These are phyloP conservation scores for Rhynchospora pubera DNA, from an alignment of 176 grass and related monocot species.

Conservation along the genomic window DNA sequence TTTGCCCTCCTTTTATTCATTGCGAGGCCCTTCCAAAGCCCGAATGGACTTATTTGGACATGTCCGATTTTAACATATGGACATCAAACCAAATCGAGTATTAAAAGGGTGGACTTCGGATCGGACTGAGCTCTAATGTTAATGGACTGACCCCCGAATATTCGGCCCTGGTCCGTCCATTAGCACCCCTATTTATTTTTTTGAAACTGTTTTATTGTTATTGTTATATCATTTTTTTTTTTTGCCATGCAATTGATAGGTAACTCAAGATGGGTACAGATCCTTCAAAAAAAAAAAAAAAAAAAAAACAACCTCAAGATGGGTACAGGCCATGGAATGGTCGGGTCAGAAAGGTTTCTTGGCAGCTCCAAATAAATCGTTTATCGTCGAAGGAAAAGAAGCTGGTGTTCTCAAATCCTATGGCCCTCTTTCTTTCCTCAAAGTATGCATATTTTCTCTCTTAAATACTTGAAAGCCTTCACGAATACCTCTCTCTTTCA, in stretches of 20 bases:
- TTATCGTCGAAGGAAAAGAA: slow-evolving; percentile 48
- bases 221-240: not conserved
- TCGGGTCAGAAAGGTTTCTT: slow-evolving; percentile 76
- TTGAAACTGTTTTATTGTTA: too few relatives aligned
- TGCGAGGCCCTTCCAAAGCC: too few relatives aligned
- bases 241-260: slow-evolving; percentile 35
- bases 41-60: too few relatives aligned
- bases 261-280: slow-evolving; percentile 92
- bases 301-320: slow-evolving; percentile 91
- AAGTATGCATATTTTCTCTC: slow-evolving; percentile 31
- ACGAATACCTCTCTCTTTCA: not conserved
- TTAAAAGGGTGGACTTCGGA: too few relatives aligned
- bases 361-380: slow-evolving; percentile 30
- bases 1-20: too few relatives aligned
- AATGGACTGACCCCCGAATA: too few relatives aligned
- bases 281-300: too few relatives aligned
- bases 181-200: too few relatives aligned
- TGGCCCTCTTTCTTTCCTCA: slow-evolving; percentile 79
- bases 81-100: too few relatives aligned
- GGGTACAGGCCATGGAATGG: slow-evolving; percentile 96
- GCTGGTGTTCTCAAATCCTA: slow-evolving; percentile 74
- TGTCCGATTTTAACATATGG: too few relatives aligned
- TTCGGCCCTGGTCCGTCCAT: too few relatives aligned
- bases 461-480: not conserved
- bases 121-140: too few relatives aligned